Evolutionary conservation across 73 alveolate species (phyloP).

Genomic region (Durusdinium trenchii): DNA sequence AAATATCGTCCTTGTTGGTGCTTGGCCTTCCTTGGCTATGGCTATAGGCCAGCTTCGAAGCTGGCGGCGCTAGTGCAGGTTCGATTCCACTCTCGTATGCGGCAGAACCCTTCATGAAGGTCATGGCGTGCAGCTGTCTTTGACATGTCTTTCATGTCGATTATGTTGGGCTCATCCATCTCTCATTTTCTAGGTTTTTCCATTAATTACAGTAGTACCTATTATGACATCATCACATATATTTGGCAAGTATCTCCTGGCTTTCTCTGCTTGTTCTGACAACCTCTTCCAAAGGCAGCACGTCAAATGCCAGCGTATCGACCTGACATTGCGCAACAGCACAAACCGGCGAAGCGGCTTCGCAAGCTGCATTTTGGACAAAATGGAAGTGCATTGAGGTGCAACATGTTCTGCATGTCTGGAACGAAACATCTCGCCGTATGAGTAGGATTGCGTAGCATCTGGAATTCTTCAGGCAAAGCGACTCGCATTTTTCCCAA

Average conservation of each 20-base stretch:
- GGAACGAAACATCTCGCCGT: background rate
- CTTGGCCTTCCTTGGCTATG: conserved; percentile 68
- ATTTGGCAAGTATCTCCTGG: background rate
- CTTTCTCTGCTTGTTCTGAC: conserved; percentile 32
- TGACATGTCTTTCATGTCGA: background rate
- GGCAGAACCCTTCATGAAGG: background rate
- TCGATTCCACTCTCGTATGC: background rate
- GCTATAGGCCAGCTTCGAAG: background rate
- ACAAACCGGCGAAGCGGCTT: too few relatives aligned
- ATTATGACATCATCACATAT: background rate
- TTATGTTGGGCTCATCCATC: background rate
- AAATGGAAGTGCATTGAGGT: too few relatives aligned
- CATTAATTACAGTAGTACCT: background rate
- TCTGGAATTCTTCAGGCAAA: background rate
- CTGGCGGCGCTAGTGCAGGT: background rate
- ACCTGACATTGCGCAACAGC: too few relatives aligned
- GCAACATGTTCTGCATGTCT: too few relatives aligned
- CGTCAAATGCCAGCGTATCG: conserved; percentile 75
- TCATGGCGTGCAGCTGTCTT: background rate
- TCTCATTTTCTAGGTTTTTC: background rate
- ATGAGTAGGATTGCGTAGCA: too few relatives aligned
- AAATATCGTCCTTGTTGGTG: conserved; percentile 46
- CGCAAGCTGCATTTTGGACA: too few relatives aligned
- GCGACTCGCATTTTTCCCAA: conserved; percentile 19
- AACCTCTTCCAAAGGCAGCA: conserved; percentile 66